A percentile compares a stretch with the other conserved stretches of the same genome.
These are phyloP conservation scores for Nicotiana tabacum DNA, from an alignment of 257 asterid genomes.

Conservation along the genomic window DNA sequence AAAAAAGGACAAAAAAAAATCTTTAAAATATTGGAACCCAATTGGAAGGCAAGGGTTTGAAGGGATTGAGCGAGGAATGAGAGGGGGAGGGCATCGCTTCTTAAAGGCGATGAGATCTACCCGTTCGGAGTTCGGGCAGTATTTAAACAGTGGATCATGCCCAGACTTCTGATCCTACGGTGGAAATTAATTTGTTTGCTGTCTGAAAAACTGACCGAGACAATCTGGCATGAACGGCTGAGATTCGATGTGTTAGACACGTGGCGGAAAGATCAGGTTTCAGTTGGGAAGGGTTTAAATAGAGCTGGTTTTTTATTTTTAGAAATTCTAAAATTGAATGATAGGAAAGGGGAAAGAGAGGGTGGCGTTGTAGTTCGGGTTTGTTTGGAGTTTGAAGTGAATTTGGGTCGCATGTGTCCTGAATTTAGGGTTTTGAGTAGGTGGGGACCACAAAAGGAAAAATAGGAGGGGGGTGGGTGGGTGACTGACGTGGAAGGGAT, in stretches of 20 bases:
- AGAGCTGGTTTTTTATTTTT: neutral
- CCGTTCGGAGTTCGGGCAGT: conserved; percentile 67
- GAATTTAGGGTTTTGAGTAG: conserved; percentile 32
- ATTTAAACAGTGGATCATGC: conserved; percentile 26
- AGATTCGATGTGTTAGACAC: conserved; percentile 24
- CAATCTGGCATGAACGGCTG: conserved; percentile 51
- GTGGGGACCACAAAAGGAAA: conserved; percentile 22
- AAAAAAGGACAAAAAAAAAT: neutral
- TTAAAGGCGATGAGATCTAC: conserved; percentile 94
- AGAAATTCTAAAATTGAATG: neutral
- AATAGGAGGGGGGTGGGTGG: conserved; percentile 26
- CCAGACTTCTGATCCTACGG: conserved; percentile 38
- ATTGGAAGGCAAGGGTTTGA: conserved; percentile 45
- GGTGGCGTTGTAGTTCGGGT: conserved; percentile 6
- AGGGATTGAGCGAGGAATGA: conserved; percentile 59
- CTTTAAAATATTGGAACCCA: neutral
- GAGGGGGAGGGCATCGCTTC: conserved; percentile 47
- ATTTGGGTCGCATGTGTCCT: conserved; percentile 44
- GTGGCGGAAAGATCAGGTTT: conserved; percentile 23
- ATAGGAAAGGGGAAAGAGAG: neutral
- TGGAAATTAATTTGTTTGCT: conserved; percentile 35
- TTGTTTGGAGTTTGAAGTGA: conserved; percentile 26
- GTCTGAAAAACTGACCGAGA: conserved; percentile 69
- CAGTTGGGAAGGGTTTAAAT: conserved; percentile 19
- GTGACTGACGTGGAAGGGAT: conserved; percentile 18